Base-by-base conservation (phyloP, 1,139 yeast species). In the Scheffersomyces insectosa region DNA sequence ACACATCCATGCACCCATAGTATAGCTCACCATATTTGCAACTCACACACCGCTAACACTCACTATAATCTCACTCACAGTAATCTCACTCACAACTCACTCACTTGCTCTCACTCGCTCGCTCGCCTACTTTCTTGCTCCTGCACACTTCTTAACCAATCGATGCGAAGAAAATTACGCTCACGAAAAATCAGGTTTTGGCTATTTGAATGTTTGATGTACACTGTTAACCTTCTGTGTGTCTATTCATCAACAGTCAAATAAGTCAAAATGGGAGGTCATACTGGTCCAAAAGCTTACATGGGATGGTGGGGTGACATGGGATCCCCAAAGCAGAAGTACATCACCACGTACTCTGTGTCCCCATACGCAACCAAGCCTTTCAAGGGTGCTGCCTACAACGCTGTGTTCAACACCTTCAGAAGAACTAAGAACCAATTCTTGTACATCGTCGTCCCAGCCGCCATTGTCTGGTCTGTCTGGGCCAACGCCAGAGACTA, bases 241-340 rank as follows among this genome's bases (percentile, higher is more conserved):
- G 3, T 20, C 25, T 20, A 20, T 20, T 36, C 16, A 35, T 28
- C 35, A 37, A 29, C 42, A 33, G 29, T 39, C 31, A 29, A 28
- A 43, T 37, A 42, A 28, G 39, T 33, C 48, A 56, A 36, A 59
- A 83, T 83, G 89, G 86, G 87, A 65, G 85, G 85, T 71, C 25
- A 20, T 20, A 82, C 83, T 66, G 82, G 82, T 60, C 85, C 86
- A 64, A 82, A 81, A 62, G 66, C 91, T 62, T 90, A 87, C 65
- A 83, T 88, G 91, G 98, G 98, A 62, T 90, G 97, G 97, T 90
- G 98, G 98, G 97, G 97, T 65, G 68, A 76, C 74, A 68, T 82
- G 59, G 90, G 95, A 51, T 79, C 88, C 69, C 95, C 95, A 65
- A 80, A 80, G 65, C 98, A 91, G 77, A 90, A 88, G 72, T 85